phyloP scores from a whole-genome alignment of 176 grass and related monocot genomes.

The Panicum miliaceum region DNA sequence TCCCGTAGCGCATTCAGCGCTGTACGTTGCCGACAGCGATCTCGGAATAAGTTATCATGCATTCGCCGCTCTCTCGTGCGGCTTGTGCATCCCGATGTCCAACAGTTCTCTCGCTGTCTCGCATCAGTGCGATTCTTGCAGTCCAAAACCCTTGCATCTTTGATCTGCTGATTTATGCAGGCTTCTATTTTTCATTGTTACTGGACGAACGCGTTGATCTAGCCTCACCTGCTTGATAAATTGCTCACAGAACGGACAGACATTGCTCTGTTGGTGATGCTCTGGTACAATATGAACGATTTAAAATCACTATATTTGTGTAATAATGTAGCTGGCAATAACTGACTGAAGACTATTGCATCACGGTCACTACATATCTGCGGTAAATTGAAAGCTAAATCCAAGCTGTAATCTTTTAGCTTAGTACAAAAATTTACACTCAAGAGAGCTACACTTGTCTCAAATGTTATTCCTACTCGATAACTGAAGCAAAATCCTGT shows the following conservation, averaged over 20 bases:
- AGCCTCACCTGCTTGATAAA: background rate
- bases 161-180: background rate
- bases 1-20: constrained; percentile 65
- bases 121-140: background rate
- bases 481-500: background rate
- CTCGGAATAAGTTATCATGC: constrained; percentile 52
- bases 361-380: background rate
- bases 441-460: background rate
- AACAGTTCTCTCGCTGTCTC: background rate
- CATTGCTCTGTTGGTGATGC: background rate
- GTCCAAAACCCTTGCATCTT: background rate
- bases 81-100: constrained; percentile 48
- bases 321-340: background rate
- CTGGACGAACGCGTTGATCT: background rate
- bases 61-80: constrained; percentile 1
- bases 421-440: background rate
- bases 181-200: background rate
- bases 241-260: background rate
- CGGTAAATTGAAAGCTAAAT: background rate
- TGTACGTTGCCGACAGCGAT: constrained; percentile 82
- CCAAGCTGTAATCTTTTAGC: background rate
- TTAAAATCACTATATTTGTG: background rate
- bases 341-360: background rate
- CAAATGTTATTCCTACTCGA: background rate
- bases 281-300: background rate